Percentiles rank a stretch among this genome's conserved stretches.
These are phyloP conservation scores for Blastobotrys proliferans DNA, from an alignment of 1,139 yeast genomes.

Conservation along the genomic window DNA sequence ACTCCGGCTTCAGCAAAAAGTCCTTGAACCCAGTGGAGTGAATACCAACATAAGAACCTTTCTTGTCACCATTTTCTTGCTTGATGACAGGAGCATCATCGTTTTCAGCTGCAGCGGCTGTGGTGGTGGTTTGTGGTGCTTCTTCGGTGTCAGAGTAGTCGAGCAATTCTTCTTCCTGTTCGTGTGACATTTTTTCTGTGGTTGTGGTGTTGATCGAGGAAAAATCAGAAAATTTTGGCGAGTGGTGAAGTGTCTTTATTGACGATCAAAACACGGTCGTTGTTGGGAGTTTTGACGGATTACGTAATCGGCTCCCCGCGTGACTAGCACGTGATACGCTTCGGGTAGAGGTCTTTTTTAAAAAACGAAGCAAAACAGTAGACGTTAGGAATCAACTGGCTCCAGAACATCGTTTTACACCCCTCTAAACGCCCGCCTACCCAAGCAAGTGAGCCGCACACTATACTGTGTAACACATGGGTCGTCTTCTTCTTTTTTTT, in stretches of 20 bases:
- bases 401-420: too few relatives aligned
- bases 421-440: too few relatives aligned
- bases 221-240: background rate
- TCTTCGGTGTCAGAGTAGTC: conserved; percentile 99
- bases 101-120: conserved; percentile 27
- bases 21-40: conserved; percentile 99
- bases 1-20: conserved; percentile 91
- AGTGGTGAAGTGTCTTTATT: background rate
- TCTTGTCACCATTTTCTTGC: conserved; percentile 62
- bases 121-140: conserved; percentile 46
- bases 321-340: too few relatives aligned
- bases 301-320: too few relatives aligned
- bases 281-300: too few relatives aligned
- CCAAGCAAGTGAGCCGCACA: too few relatives aligned
- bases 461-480: too few relatives aligned
- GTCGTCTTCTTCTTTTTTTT: too few relatives aligned
- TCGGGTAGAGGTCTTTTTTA: too few relatives aligned
- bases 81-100: conserved; percentile 30
- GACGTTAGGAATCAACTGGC: too few relatives aligned
- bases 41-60: conserved; percentile 96
- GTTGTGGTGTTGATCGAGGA: background rate
- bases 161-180: conserved; percentile 98
- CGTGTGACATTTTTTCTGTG: conserved; percentile 49
- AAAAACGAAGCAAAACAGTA: too few relatives aligned
- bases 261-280: too few relatives aligned